Evolutionary conservation across 1,284 basidiomycete species (phyloP).

Genomic region (Melanopsichium pennsylvanicum): DNA sequence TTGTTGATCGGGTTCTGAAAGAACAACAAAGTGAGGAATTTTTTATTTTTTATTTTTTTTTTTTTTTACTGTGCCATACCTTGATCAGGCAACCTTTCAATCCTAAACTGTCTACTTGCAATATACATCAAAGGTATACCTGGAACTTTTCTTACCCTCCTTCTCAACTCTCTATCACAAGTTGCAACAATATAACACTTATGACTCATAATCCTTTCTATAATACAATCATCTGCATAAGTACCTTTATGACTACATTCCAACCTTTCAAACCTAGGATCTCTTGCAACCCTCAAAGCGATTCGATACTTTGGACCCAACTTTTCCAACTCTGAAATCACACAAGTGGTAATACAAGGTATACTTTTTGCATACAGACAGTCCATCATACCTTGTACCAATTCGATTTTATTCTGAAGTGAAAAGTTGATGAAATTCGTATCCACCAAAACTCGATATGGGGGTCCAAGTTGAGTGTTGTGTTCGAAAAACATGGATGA

Average conservation of each 20-base stretch:
- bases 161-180: constrained; percentile 91
- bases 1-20: too few relatives aligned
- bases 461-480: constrained; percentile 93
- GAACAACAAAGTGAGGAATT: too few relatives aligned
- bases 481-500: constrained; percentile 94
- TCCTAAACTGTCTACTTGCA: constrained; percentile 56
- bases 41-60: neutral
- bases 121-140: constrained; percentile 66
- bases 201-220: constrained; percentile 91
- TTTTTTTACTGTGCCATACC: constrained; percentile 51
- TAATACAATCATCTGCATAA: constrained; percentile 97
- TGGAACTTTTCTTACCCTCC: constrained; percentile 81
- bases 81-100: constrained; percentile 63
- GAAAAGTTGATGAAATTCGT: constrained; percentile 99
- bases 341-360: constrained; percentile 97
- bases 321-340: constrained; percentile 97
- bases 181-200: constrained; percentile 98
- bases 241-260: constrained; percentile 91
- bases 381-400: constrained; percentile 98
- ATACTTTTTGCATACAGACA: constrained; percentile 99
- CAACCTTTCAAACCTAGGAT: constrained; percentile 93
- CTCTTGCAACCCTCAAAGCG: constrained; percentile 92
- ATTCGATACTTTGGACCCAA: constrained; percentile 94
- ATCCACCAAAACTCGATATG: constrained; percentile 96
- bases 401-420: constrained; percentile 96